Evolutionary conservation across 805 yeast genomes (phyloP).

Genomic region (Metschnikowia lochheadii): DNA sequence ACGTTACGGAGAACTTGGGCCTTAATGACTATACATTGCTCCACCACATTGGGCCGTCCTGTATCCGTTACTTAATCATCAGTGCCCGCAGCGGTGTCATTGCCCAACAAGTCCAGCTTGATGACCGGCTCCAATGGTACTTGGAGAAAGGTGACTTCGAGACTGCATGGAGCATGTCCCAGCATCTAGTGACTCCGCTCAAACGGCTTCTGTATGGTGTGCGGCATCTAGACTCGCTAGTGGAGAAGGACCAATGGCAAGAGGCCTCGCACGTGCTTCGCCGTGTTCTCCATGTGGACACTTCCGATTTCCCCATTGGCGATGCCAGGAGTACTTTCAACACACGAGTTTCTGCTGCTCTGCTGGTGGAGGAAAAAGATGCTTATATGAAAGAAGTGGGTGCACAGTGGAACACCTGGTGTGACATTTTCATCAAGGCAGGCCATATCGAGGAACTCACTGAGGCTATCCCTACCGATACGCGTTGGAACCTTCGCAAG

Average conservation of each 20-base stretch:
- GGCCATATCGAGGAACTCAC: slow-evolving; percentile 47
- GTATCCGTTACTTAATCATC: slow-evolving; percentile 57
- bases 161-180: slow-evolving; percentile 79
- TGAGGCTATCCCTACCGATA: slow-evolving; percentile 50
- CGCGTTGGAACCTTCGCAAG: slow-evolving; percentile 31
- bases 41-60: slow-evolving; percentile 40
- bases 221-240: slow-evolving; percentile 44
- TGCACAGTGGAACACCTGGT: slow-evolving; percentile 63
- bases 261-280: slow-evolving; percentile 50
- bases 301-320: slow-evolving; percentile 22
- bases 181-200: slow-evolving; percentile 45
- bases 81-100: slow-evolving; percentile 80
- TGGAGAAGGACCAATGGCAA: slow-evolving; percentile 48
- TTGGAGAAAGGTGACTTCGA: slow-evolving; percentile 47
- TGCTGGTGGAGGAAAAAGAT: slow-evolving; percentile 15
- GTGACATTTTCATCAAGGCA: slow-evolving; percentile 47
- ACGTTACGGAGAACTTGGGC: slow-evolving; percentile 52
- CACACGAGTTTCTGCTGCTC: slow-evolving; percentile 10
- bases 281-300: slow-evolving; percentile 18
- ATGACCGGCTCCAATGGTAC: slow-evolving; percentile 75
- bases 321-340: slow-evolving; percentile 32
- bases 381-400: slow-evolving; percentile 23
- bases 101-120: slow-evolving; percentile 64
- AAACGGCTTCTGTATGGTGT: slow-evolving; percentile 61
- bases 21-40: slow-evolving; percentile 77